These are phyloP conservation scores for Kluyveromyces nonfermentans DNA, from an alignment of 805 yeast genomes.

Conservation along the genomic window DNA sequence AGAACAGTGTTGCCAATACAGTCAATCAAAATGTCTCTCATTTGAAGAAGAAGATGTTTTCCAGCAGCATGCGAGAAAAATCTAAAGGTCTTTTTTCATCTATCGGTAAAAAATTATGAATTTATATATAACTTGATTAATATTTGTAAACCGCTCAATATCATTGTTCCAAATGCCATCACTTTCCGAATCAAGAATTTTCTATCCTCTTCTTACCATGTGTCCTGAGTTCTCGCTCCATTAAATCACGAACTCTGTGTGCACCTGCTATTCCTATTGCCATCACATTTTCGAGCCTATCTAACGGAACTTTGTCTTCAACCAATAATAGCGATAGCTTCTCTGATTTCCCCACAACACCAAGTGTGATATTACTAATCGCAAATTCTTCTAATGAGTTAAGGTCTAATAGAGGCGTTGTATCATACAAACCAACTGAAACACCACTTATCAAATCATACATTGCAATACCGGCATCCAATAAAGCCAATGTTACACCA, in stretches of 20 bases:
- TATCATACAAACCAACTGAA: slow-evolving; percentile 69
- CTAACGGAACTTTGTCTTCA: slow-evolving; percentile 81
- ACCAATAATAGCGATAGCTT: slow-evolving; percentile 66
- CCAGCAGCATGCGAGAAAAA: slow-evolving; percentile 43
- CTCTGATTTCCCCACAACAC: slow-evolving; percentile 73
- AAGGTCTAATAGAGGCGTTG: slow-evolving; percentile 73
- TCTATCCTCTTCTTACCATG: slow-evolving; percentile 56
- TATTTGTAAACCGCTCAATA: not conserved
- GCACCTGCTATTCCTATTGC: slow-evolving; percentile 84
- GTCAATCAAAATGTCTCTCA: slow-evolving; percentile 41
- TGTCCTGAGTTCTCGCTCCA: slow-evolving; percentile 76
- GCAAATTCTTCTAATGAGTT: slow-evolving; percentile 78
- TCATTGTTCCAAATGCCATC: not conserved
- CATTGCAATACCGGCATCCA: slow-evolving; percentile 94
- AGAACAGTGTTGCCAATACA: slow-evolving; percentile 32
- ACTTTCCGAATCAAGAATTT: slow-evolving; percentile 24
- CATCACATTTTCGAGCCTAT: slow-evolving; percentile 62
- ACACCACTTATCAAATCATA: slow-evolving; percentile 81
- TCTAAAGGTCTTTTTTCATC: slow-evolving; percentile 42
- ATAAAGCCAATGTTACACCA: slow-evolving; percentile 78
- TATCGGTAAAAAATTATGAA: slow-evolving; percentile 43
- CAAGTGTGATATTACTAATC: slow-evolving; percentile 71
- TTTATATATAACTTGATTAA: not conserved
- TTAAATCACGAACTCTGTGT: slow-evolving; percentile 67
- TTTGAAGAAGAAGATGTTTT: slow-evolving; percentile 41